A percentile compares a stretch with the other conserved stretches of the same genome.
Conservation (phyloP, 768 basidiomycete genomes). For the Boletus rex-veris region DNA sequence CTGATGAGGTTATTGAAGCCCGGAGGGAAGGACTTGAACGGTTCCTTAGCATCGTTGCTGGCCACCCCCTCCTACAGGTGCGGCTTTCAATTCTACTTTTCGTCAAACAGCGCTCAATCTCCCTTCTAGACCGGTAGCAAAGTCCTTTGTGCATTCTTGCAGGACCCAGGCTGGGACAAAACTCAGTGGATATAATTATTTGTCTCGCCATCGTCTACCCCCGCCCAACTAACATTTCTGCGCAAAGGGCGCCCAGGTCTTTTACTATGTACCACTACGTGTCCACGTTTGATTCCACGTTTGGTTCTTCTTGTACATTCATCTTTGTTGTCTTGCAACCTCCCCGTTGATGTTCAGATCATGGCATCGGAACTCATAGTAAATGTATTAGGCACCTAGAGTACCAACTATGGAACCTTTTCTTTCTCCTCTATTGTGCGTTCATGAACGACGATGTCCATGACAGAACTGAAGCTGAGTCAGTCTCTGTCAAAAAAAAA, state of each 20-base stretch:
- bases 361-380: conserved; percentile 1
- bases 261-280: conserved; percentile 21
- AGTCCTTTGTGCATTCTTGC: conserved; percentile 91
- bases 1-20: conserved; percentile 93
- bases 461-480: conserved; percentile 52
- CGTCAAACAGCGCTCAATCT: conserved; percentile 3
- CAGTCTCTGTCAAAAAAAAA: background rate
- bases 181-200: conserved; percentile 62
- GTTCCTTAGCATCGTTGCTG: conserved; percentile 94
- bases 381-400: conserved; percentile 11
- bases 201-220: background rate
- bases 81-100: conserved; percentile 16
- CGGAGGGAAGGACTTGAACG: conserved; percentile 91
- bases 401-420: conserved; percentile 10
- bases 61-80: conserved; percentile 94
- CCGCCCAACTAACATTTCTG: background rate
- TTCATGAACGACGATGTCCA: conserved; percentile 75
- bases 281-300: conserved; percentile 8
- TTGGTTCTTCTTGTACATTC: conserved; percentile 25
- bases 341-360: conserved; percentile 1
- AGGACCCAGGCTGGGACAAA: conserved; percentile 92
- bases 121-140: conserved; percentile 82
- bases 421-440: conserved; percentile 7
- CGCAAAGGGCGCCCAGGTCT: conserved; percentile 9
- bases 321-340: conserved; percentile 13